Conservation (phyloP, 1,139 yeast species). For the Pichia kudriavzevii region DNA sequence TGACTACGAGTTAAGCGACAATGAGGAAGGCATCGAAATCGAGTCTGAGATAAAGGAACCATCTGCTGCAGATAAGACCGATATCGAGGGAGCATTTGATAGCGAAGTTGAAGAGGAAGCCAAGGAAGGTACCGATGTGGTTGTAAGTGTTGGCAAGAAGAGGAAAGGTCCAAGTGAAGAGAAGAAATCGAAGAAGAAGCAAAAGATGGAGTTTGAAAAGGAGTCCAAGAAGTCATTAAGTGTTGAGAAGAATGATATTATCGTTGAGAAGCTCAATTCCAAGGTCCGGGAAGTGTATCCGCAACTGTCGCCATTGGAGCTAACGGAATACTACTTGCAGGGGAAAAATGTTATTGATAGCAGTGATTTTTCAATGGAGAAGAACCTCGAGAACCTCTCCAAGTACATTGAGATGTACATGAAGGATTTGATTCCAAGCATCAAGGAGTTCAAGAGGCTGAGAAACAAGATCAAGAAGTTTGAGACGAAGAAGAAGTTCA, state of each 20-base stretch:
- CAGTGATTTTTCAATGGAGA: conserved; percentile 37
- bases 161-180: conserved; percentile 29
- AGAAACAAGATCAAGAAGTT: conserved; percentile 25
- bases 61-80: conserved; percentile 18
- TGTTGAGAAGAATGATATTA: conserved; percentile 42
- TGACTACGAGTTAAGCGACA: conserved; percentile 27
- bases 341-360: conserved; percentile 45
- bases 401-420: conserved; percentile 33
- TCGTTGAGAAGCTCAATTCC: conserved; percentile 53
- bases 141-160: conserved; percentile 16
- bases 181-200: conserved; percentile 44
- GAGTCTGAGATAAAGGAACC: conserved; percentile 13
- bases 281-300: conserved; percentile 44
- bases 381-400: conserved; percentile 42
- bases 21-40: conserved; percentile 23
- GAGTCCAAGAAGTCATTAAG: conserved; percentile 46
- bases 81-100: conserved; percentile 6
- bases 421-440: conserved; percentile 19
- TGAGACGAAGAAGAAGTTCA: conserved; percentile 26
- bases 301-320: conserved; percentile 55
- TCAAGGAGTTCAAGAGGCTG: conserved; percentile 27
- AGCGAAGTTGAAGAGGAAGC: conserved; percentile 2
- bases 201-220: conserved; percentile 52
- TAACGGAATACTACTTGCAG: conserved; percentile 49
- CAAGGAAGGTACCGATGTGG: conserved; percentile 5